Evolutionary conservation across 176 grass and related monocot genomes (phyloP).

Genomic region (Avena eriantha): DNA sequence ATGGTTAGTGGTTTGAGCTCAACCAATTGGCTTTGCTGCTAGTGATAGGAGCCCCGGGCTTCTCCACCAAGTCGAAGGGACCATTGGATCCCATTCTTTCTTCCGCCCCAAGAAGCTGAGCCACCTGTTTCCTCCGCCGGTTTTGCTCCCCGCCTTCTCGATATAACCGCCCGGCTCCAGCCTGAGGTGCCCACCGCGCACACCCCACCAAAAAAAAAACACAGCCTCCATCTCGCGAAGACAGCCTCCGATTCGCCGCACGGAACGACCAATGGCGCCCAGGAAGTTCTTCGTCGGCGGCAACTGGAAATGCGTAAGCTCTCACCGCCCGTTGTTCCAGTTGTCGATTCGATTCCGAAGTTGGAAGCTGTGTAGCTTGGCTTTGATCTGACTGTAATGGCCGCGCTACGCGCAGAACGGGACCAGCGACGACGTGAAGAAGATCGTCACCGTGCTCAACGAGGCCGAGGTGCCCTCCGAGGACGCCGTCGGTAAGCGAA

Average conservation of each 20-base stretch:
- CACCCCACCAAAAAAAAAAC: background rate
- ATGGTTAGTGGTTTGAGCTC: too few species aligned
- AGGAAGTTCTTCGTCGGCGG: slow-evolving; percentile 87
- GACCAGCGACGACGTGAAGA: slow-evolving; percentile 79
- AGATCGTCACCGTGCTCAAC: slow-evolving; percentile 82
- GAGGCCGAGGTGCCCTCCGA: slow-evolving; percentile 77
- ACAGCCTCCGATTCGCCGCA: background rate
- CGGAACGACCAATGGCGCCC: slow-evolving; percentile 38
- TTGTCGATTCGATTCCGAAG: background rate
- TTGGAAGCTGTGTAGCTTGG: background rate
- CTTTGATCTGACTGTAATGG: slow-evolving; percentile 28
- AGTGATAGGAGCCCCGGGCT: too few species aligned
- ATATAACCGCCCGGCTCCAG: slow-evolving; percentile 37
- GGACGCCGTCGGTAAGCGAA: slow-evolving; percentile 71
- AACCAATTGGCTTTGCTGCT: too few species aligned
- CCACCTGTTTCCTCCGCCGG: slow-evolving; percentile 17
- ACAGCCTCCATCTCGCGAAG: background rate
- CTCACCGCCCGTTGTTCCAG: too few species aligned
- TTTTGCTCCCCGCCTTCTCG: background rate
- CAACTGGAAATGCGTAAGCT: slow-evolving; percentile 91
- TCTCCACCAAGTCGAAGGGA: too few species aligned
- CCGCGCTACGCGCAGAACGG: slow-evolving; percentile 61
- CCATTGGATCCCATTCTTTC: slow-evolving; percentile 27
- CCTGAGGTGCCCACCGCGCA: background rate
- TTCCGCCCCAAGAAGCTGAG: slow-evolving; percentile 44